Conservation (phyloP, 345 rosid species). For the Aethionema arabicum region DNA sequence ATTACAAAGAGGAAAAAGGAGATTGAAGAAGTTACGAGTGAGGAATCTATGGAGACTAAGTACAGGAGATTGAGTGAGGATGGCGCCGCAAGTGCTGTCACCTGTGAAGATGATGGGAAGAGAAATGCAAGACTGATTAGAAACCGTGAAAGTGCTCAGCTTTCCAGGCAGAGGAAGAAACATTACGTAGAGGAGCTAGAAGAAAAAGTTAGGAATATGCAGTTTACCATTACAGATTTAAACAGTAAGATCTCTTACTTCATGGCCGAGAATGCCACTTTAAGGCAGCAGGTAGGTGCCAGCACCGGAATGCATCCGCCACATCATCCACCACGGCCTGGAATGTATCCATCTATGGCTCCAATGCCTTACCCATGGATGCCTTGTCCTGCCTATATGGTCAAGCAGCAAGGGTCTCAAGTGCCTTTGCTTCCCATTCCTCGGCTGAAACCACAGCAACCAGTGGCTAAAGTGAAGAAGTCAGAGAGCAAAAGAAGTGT, state of each 20-base stretch:
- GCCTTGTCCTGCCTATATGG: constrained; percentile 55
- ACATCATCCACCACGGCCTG: constrained; percentile 33
- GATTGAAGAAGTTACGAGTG: constrained; percentile 30
- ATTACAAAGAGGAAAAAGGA: constrained; percentile 50
- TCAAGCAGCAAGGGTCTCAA: constrained; percentile 74
- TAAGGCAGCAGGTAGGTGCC: constrained; percentile 61
- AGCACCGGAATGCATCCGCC: constrained; percentile 43
- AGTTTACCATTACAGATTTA: constrained; percentile 69
- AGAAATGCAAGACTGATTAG: constrained; percentile 63
- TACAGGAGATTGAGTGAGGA: constrained; percentile 36
- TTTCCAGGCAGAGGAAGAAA: constrained; percentile 89
- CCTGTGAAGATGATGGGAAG: constrained; percentile 52
- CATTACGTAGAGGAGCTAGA: constrained; percentile 91
- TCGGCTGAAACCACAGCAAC: constrained; percentile 60
- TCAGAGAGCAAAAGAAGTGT: constrained; percentile 7
- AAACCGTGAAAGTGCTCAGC: constrained; percentile 90
- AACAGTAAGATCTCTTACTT: constrained; percentile 63
- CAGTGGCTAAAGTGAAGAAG: constrained; percentile 52
- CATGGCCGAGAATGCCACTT: constrained; percentile 69
- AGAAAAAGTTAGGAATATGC: constrained; percentile 71
- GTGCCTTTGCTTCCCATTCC: constrained; percentile 90
- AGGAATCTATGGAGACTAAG: constrained; percentile 40
- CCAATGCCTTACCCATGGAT: constrained; percentile 57
- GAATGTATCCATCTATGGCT: constrained; percentile 51
- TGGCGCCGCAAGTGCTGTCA: background rate